phyloP scores from a whole-genome alignment of 164 flowering plant genomes.

The Cinnamomum micranthum region DNA sequence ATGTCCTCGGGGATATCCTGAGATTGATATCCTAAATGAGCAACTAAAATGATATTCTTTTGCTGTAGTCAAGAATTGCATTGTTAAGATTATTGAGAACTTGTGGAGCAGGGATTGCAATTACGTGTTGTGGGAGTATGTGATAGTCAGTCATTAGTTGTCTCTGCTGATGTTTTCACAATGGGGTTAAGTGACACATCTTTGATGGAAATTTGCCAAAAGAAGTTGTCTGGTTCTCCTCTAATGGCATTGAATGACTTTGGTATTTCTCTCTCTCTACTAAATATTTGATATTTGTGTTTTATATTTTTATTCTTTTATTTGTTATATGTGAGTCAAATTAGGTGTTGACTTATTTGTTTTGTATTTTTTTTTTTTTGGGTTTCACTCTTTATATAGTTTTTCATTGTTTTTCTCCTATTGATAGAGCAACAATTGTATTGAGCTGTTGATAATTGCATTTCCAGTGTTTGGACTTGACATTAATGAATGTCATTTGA shows the following conservation, averaged over 20 bases:
- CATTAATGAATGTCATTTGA: too few relatives aligned
- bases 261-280: conserved; percentile 32
- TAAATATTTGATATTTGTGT: too few relatives aligned
- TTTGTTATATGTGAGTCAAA: not conserved
- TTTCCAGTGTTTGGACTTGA: not conserved
- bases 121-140: conserved; percentile 71
- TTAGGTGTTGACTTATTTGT: not conserved
- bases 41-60: too few relatives aligned
- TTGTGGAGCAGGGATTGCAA: conserved; percentile 51
- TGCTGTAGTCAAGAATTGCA: not conserved
- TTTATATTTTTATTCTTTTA: too few relatives aligned
- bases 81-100: conserved; percentile 4
- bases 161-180: conserved; percentile 33
- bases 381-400: not conserved
- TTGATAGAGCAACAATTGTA: too few relatives aligned
- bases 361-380: too few relatives aligned
- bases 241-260: conserved; percentile 27
- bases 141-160: conserved; percentile 58
- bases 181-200: conserved; percentile 44
- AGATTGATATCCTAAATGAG: too few relatives aligned
- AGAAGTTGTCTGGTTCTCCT: conserved; percentile 50
- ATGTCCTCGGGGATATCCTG: not conserved
- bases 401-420: too few relatives aligned
- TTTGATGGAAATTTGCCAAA: conserved; percentile 47
- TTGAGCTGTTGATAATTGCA: too few relatives aligned